Evolutionary conservation across 106 monocot genomes (phyloP).

Genomic region (Dendrobium nobile): DNA sequence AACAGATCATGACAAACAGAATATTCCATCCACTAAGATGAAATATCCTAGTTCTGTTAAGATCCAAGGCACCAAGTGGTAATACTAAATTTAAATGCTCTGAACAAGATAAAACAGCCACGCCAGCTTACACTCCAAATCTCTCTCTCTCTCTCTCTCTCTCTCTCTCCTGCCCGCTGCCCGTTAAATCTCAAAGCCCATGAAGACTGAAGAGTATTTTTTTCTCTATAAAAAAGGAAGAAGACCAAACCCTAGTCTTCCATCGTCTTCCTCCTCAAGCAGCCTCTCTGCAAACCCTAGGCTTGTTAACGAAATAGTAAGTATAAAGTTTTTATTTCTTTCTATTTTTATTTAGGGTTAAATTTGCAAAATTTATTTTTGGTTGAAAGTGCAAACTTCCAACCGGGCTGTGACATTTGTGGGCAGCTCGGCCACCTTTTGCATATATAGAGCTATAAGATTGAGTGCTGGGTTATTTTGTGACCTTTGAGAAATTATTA

Average conservation of each 20-base stretch:
- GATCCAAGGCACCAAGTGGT: not conserved
- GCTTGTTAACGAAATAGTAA: not conserved
- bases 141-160: not conserved
- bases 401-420: not conserved
- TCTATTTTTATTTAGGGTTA: not conserved
- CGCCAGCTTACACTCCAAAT: not conserved
- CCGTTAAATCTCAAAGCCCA: not conserved
- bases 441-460: not conserved
- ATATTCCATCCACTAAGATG: not conserved
- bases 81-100: not conserved
- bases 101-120: not conserved
- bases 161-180: not conserved
- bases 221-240: not conserved
- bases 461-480: not conserved
- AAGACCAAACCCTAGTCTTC: not conserved
- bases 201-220: not conserved
- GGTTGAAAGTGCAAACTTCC: constrained; percentile 1
- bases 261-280: not conserved
- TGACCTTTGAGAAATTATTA: not conserved
- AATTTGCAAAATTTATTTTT: not conserved
- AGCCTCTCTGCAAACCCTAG: not conserved
- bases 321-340: not conserved
- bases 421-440: constrained; percentile 6
- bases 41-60: not conserved
- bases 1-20: too few species aligned